These are phyloP conservation scores for Dothistroma septosporum DNA, from an alignment of 2,329 filamentous ascomycete genomes.

Conservation along the genomic window DNA sequence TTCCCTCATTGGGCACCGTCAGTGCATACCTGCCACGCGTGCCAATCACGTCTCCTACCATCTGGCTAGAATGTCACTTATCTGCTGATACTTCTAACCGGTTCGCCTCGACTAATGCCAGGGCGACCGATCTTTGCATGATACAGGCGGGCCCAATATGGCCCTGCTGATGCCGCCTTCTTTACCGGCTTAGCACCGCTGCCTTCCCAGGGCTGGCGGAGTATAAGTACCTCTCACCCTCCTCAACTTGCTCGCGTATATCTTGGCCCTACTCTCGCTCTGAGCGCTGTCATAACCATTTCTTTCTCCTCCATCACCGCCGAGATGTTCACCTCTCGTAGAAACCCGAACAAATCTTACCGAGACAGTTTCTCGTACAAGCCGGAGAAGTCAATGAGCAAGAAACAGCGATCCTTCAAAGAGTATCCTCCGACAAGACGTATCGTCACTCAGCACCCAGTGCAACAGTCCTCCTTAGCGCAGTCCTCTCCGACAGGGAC, in stretches of 20 bases:
- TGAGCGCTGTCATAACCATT: constrained; percentile 2
- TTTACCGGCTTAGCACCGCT: constrained; percentile 15
- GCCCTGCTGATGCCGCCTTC: constrained; percentile 11
- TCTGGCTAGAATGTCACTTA: constrained; percentile 13
- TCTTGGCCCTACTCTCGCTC: constrained; percentile 9
- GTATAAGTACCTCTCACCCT: constrained; percentile 23
- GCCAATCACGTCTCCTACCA: constrained; percentile 22
- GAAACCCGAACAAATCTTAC: constrained; percentile 28
- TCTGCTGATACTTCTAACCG: constrained; percentile 15
- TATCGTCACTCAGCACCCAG: constrained; percentile 25
- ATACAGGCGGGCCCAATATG: constrained; percentile 12
- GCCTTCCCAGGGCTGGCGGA: constrained; percentile 16
- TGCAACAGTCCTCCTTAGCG: constrained; percentile 19
- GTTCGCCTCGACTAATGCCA: constrained; percentile 19
- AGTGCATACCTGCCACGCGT: constrained; percentile 13
- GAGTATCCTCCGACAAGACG: constrained; percentile 28
- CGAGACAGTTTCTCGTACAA: constrained; percentile 34
- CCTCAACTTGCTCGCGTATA: constrained; percentile 17
- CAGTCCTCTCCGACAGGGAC: constrained; percentile 28
- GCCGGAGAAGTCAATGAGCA: constrained; percentile 32
- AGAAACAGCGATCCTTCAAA: constrained; percentile 35
- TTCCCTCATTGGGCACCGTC: constrained; percentile 3
- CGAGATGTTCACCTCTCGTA: constrained; percentile 31
- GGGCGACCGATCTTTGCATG: constrained; percentile 17
- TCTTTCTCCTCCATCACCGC: constrained; percentile 4